Evolutionary conservation across 2,329 filamentous ascomycete species (phyloP).

Genomic region (Neonectria punicea): DNA sequence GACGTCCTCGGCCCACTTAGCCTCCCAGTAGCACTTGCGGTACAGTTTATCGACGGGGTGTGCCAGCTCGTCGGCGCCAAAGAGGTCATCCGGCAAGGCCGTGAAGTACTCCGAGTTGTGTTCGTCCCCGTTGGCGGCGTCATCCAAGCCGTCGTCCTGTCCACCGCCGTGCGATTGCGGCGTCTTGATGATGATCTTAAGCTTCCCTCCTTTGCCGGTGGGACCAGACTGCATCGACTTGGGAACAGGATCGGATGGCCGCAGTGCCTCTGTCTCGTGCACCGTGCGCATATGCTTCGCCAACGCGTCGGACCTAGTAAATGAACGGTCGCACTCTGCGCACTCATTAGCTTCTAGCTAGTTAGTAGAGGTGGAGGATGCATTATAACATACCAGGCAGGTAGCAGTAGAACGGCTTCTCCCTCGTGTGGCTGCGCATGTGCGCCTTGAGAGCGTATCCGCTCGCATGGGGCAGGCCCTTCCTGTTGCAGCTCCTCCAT

Average conservation of each 20-base stretch:
- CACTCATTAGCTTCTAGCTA: slow-evolving; percentile 28
- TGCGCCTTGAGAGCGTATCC: slow-evolving; percentile 96
- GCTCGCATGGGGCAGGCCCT: slow-evolving; percentile 91
- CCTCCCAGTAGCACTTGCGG: slow-evolving; percentile 75
- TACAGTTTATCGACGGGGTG: slow-evolving; percentile 70
- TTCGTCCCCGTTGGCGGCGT: slow-evolving; percentile 65
- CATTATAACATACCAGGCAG: slow-evolving; percentile 75
- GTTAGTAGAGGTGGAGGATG: neutral
- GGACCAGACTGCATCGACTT: slow-evolving; percentile 70
- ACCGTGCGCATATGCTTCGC: slow-evolving; percentile 99
- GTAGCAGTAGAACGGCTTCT: slow-evolving; percentile 98
- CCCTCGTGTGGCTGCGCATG: slow-evolving; percentile 96
- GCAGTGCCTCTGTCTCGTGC: slow-evolving; percentile 93
- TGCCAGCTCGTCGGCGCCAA: slow-evolving; percentile 71
- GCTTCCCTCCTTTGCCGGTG: slow-evolving; percentile 60
- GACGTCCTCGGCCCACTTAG: slow-evolving; percentile 78
- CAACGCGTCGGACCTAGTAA: slow-evolving; percentile 93
- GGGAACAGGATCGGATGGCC: slow-evolving; percentile 79
- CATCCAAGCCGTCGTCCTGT: slow-evolving; percentile 65
- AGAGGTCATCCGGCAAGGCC: slow-evolving; percentile 66
- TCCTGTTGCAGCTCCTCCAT: slow-evolving; percentile 89
- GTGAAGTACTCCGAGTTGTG: slow-evolving; percentile 69
- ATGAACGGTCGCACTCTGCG: slow-evolving; percentile 94
- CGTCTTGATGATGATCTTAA: slow-evolving; percentile 73
- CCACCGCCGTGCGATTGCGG: slow-evolving; percentile 68